Evolutionary conservation across 805 yeast genomes (phyloP), one percentile per base, ranked within the genome.

Genomic region (Wickerhamiella shivajii): DNA sequence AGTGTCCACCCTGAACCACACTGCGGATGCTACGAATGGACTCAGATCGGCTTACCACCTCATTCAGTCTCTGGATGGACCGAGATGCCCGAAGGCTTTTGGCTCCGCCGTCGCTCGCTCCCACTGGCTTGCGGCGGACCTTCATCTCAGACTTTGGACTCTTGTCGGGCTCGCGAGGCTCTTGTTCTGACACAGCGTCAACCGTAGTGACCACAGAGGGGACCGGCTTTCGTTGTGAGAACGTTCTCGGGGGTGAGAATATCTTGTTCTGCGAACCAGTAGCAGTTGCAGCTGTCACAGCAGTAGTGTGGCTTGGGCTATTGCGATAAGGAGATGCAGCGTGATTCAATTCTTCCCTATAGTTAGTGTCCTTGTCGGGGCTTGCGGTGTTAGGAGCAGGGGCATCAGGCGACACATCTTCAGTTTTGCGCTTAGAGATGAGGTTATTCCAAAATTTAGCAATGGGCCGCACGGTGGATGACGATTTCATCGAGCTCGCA

Each of bases 211-310:
- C 34, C 21, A 25, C 22, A 4, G 24, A 24, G n/a, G 34, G 34
- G 3, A 39, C 42, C 17, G 44, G 44, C 33, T 41, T 41, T 21
- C 44, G 42, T 18, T 29, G 29, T n/a, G 39, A 31, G 28, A 36
- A 36, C 15, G 34, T 33, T 10, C 29, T 29, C 9, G 44, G 44
- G 2, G 44, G 44, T 14, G 17, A 6, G 33, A 8, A 22, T 15
- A 30, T 21, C 12, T 31, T 22, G 22, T 10, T 27, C 16, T 36
- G 28, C 13, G 22, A 24, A 16, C 37, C 33, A 20, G 28, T 29
- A 3, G 21, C 35, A 27, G 30, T 27, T 27, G 36, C 20, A 26
- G 31, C 6, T 35, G 29, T 34, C 47, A 46, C 43, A 12, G 45
- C 49, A 5, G 49, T 44, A 4, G 41, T 35, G 4, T 44, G 45